These are phyloP conservation scores for Botrytis byssoidea DNA, from an alignment of 2,329 filamentous ascomycete species.

Conservation along the genomic window DNA sequence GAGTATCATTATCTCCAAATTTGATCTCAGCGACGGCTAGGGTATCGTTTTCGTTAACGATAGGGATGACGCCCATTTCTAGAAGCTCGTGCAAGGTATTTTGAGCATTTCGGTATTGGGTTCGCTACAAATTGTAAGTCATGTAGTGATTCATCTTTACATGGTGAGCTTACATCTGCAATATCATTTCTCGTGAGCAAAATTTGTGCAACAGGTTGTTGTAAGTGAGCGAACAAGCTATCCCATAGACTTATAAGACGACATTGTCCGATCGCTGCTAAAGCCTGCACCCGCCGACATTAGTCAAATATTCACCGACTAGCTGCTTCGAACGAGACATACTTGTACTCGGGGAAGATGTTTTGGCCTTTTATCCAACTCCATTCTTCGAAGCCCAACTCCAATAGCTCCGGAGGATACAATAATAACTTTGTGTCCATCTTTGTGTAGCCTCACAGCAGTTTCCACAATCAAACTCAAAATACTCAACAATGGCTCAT, in stretches of 20 bases:
- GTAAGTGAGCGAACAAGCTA: slow-evolving; percentile 80
- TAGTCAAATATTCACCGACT: background rate
- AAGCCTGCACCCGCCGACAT: slow-evolving; percentile 53
- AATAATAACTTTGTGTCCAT: slow-evolving; percentile 92
- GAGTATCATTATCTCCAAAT: slow-evolving; percentile 97
- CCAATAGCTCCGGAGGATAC: slow-evolving; percentile 97
- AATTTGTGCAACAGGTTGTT: slow-evolving; percentile 91
- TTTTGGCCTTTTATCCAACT: slow-evolving; percentile 82
- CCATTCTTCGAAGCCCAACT: slow-evolving; percentile 86
- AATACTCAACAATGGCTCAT: slow-evolving; percentile 88
- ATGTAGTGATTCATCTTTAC: slow-evolving; percentile 19
- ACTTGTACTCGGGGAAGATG: slow-evolving; percentile 85
- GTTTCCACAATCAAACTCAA: slow-evolving; percentile 93
- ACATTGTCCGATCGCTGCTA: slow-evolving; percentile 95
- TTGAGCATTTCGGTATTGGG: slow-evolving; percentile 93
- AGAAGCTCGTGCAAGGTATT: slow-evolving; percentile 90
- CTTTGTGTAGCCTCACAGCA: slow-evolving; percentile 77
- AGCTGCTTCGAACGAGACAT: slow-evolving; percentile 28
- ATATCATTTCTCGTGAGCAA: slow-evolving; percentile 94
- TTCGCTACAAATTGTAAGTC: slow-evolving; percentile 54
- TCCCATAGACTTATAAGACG: slow-evolving; percentile 95
- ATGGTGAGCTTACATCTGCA: slow-evolving; percentile 65
- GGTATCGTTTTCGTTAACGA: slow-evolving; percentile 99
- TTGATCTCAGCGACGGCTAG: slow-evolving; percentile 97
- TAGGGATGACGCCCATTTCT: slow-evolving; percentile 93